Conservation (phyloP, 257 asterid genomes). For the Cynanchum wilfordii region DNA sequence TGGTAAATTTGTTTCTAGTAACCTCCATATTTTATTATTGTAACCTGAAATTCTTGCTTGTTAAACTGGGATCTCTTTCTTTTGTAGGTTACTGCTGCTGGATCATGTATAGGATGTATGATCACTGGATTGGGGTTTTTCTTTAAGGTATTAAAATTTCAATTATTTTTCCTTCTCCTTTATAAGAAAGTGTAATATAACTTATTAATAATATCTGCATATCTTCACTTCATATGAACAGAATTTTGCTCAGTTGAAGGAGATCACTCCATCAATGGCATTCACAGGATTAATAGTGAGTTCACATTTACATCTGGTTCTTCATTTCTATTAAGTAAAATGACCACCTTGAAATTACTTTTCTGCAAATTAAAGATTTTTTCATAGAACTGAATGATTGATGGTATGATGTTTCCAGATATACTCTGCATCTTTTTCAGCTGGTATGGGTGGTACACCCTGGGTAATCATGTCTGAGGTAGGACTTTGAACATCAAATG, state of each 20-base stretch:
- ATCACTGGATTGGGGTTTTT: slow-evolving; percentile 26
- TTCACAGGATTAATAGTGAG: slow-evolving; percentile 22
- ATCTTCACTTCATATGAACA: background rate
- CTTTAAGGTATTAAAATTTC: slow-evolving; percentile 23
- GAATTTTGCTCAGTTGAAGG: slow-evolving; percentile 9
- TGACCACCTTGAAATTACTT: background rate
- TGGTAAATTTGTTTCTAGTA: slow-evolving; percentile 17
- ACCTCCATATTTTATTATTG: no score
- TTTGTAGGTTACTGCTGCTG: slow-evolving; percentile 27
- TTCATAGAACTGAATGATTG: background rate
- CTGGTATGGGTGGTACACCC: slow-evolving; percentile 93
- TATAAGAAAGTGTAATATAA: background rate
- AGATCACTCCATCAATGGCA: slow-evolving; percentile 10
- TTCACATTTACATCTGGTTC: background rate
- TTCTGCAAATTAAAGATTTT: background rate
- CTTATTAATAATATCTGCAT: background rate
- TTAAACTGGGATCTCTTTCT: background rate
- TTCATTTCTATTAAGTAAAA: background rate
- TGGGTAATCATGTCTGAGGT: slow-evolving; percentile 99
- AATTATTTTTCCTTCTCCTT: background rate
- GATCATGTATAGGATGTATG: slow-evolving; percentile 33
- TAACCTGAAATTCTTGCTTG: background rate
- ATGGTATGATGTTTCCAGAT: slow-evolving; percentile 18
- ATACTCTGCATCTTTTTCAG: slow-evolving; percentile 37
- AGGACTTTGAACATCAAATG: background rate